These are phyloP conservation scores for Artemisia tridentata DNA, from an alignment of 129 eudicot species.

Conservation along the genomic window DNA sequence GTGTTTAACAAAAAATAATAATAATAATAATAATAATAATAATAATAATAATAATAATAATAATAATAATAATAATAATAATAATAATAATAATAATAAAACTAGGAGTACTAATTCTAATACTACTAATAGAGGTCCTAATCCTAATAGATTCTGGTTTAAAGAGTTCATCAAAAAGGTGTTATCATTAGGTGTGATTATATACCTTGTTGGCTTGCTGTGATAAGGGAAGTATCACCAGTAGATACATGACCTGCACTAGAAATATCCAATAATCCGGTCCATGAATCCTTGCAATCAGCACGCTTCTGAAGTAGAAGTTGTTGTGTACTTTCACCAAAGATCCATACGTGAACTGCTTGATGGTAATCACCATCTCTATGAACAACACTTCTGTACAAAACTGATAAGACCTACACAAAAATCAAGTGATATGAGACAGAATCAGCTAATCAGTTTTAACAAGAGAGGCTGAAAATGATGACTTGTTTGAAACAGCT, in stretches of 20 bases:
- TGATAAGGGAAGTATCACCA: conserved; percentile 75
- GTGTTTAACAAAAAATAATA: too few species aligned
- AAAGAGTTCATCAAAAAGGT: neutral
- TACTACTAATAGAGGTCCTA: too few species aligned
- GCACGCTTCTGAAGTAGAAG: conserved; percentile 75
- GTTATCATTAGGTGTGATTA: conserved; percentile 6
- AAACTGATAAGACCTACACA: neutral
- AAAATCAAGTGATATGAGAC: too few species aligned
- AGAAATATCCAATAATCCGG: conserved; percentile 89
- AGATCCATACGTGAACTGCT: conserved; percentile 95
- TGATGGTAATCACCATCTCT: conserved; percentile 91
- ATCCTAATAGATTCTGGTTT: too few species aligned
- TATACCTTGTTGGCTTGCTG: conserved; percentile 87
- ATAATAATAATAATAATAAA: too few species aligned
- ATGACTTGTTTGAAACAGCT: too few species aligned
- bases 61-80: too few species aligned
- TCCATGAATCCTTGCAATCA: conserved; percentile 91
- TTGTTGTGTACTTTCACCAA: conserved; percentile 78
- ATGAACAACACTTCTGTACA: conserved; percentile 69
- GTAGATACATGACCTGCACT: conserved; percentile 98
- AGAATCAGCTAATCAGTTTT: too few species aligned
- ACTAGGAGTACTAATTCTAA: too few species aligned
- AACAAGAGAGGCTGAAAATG: too few species aligned
- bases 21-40: too few species aligned
- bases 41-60: too few species aligned